Evolutionary conservation across 345 rosid genomes (phyloP), one percentile per base, ranked within the genome.

Genomic region (Bruguiera sexangula): DNA sequence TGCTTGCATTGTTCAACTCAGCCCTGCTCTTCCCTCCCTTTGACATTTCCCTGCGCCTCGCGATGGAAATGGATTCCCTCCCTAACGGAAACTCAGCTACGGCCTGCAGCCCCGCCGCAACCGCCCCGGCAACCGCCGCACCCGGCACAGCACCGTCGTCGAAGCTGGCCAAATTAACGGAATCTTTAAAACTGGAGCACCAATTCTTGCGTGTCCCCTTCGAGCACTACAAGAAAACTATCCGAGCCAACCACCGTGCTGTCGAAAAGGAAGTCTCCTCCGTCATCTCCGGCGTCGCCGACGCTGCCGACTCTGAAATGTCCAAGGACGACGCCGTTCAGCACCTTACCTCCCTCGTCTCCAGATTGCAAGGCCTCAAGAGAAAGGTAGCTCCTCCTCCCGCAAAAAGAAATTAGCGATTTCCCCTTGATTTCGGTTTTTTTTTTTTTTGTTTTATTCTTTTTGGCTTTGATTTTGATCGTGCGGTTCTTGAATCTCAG

Each of bases 351-450:
- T 81, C 86, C 56, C 94, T 92, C 24, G 99, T 92, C 2, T 92
- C 96, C 70, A 87, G 96, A 76, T 83, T 95, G 74, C 99, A 92
- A 72, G 99, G 99, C 29, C 92, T 95, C 65, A 95, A 95, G 82
- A 75, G 97, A 70, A 95, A 92, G 96, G 99, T 90, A 71, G 22
- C 29, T 13, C 37, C 37, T 8, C 37, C 37, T 34, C 22, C 46
- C 16, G 2, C 8, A 6, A n/a, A 6, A n/a, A 8, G 24, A 26
- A 13, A 55, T 22, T 13, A 22, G 15, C 13, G 6, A 43, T 19
- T 46, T 58, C 8, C 21, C 27, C 50, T 24, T 32, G 16, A 43
- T 13, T 13, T 43, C 0, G 3, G 0, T 7, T 34, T 6, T 7
- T 6, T 34, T 7, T 34, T 34, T 1, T 34, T 6, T 30, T 0